Evolutionary conservation across 2,329 filamentous ascomycete species (phyloP).

Genomic region (Arthrobotrys sphaeroides): DNA sequence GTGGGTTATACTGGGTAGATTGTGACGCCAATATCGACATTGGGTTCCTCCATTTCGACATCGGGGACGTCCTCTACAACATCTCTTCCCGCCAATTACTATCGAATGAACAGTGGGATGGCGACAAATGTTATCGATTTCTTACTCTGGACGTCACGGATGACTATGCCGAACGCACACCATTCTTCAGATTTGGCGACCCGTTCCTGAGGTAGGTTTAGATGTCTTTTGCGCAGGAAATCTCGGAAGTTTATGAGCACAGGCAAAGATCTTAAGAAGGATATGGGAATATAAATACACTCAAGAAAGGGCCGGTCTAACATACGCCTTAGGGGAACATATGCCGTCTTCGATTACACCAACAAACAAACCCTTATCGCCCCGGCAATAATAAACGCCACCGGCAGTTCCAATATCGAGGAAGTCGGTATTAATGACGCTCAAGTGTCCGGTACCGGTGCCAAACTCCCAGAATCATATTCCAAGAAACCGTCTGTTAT

Average conservation of each 20-base stretch:
- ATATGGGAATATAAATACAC: background rate
- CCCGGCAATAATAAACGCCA: slow-evolving; percentile 35
- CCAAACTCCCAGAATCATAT: slow-evolving; percentile 8
- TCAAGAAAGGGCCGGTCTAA: background rate
- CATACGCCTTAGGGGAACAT: slow-evolving; percentile 22
- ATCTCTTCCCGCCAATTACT: slow-evolving; percentile 27
- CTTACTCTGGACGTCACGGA: slow-evolving; percentile 19
- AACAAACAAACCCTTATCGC: slow-evolving; percentile 46
- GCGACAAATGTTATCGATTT: slow-evolving; percentile 17
- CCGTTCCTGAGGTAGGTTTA: slow-evolving; percentile 42
- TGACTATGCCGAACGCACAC: slow-evolving; percentile 7
- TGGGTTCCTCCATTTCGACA: slow-evolving; percentile 31
- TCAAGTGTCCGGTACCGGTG: slow-evolving; percentile 11
- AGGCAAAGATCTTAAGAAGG: background rate
- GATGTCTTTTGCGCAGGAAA: background rate
- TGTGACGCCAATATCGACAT: slow-evolving; percentile 16
- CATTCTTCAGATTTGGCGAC: slow-evolving; percentile 28
- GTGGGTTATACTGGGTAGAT: slow-evolving; percentile 5
- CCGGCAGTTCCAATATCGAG: slow-evolving; percentile 25
- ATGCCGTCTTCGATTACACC: slow-evolving; percentile 41
- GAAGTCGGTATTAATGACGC: slow-evolving; percentile 34
- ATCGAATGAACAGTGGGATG: slow-evolving; percentile 30
- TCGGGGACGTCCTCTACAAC: slow-evolving; percentile 24
- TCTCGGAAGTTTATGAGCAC: background rate
- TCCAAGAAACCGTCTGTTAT: background rate